These are phyloP conservation scores for Achlya hypogyna DNA, from an alignment of 352 stramenopile genomes.

Conservation along the genomic window DNA sequence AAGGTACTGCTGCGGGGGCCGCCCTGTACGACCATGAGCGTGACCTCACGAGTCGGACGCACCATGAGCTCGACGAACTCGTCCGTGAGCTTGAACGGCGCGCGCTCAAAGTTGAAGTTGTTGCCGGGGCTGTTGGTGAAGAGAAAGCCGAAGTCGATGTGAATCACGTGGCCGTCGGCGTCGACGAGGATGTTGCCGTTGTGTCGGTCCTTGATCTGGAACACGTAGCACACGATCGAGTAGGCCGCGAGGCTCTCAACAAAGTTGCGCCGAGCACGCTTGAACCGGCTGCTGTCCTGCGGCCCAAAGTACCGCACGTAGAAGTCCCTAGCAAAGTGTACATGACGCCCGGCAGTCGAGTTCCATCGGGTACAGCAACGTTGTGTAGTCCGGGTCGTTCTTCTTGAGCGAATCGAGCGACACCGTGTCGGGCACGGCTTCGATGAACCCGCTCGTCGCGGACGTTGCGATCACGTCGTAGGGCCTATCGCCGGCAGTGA, in stretches of 20 bases:
- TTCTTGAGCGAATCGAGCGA: constrained; percentile 88
- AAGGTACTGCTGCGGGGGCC: constrained; percentile 62
- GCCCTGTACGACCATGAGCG: constrained; percentile 79
- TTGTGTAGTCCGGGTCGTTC: constrained; percentile 63
- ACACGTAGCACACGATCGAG: constrained; percentile 76
- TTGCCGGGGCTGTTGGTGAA: constrained; percentile 94
- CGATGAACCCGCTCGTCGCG: constrained; percentile 70
- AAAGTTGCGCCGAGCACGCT: constrained; percentile 73
- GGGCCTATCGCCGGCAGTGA: constrained; percentile 44
- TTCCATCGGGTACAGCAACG: constrained; percentile 27
- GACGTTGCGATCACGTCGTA: constrained; percentile 84
- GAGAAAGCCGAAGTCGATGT: constrained; percentile 84
- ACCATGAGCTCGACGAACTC: constrained; percentile 78
- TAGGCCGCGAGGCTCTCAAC: constrained; percentile 59
- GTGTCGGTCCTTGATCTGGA: constrained; percentile 86
- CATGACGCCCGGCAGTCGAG: not conserved
- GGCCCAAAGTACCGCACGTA: constrained; percentile 88
- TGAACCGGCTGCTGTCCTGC: constrained; percentile 58
- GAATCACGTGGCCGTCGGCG: constrained; percentile 72
- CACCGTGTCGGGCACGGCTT: constrained; percentile 80
- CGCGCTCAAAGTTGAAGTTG: constrained; percentile 74
- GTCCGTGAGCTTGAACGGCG: constrained; percentile 82
- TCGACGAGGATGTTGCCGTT: constrained; percentile 86
- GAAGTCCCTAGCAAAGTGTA: constrained; percentile 76
- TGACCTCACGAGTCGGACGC: constrained; percentile 29